Evolutionary conservation across 2,329 filamentous ascomycete genomes (phyloP), one percentile per base, ranked within the genome.

Genomic region (Tolypocladium pustulatum): DNA sequence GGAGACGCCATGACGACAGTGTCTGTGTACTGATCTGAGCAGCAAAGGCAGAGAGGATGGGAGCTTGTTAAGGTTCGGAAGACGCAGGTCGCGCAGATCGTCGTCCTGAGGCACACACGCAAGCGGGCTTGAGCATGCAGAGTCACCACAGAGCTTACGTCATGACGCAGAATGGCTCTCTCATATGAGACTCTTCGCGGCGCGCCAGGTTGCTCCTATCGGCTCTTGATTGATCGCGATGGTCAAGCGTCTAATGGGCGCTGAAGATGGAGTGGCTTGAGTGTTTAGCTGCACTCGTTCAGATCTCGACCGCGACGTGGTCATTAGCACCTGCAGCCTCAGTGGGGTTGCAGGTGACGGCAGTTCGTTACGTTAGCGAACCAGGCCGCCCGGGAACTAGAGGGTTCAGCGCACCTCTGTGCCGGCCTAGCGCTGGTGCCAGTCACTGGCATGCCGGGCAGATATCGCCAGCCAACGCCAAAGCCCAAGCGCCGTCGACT

Each of bases 1-100:
- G 58, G 58, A 41, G 63, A 63, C 20, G 63, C 58, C 64, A 65
- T 66, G 57, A 25, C 20, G 30, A n/a, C 22, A 15, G 49, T 15
- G 30, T n/a, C 9, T n/a, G 49, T n/a, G 41, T 15, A n/a, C n/a
- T n/a, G n/a, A n/a, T n/a, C n/a, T 22, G 41, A 15, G 49, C 20
- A 22, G 49, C 27, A 20, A 34, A 15, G 10, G 20, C 30, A 22
- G 46, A 51, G 27, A 20, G 17, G 49, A 20, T 34, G 20, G 30
- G 17, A 9, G 4, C 20, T 20, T 13, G 43, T 49, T 27, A 13
- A 27, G 2, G 3, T 15, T 20, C 20, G 8, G 30, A 32, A 22
- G 49, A 34, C 30, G 1, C 12, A 13, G 6, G 17, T 53, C 30
- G 49, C 30, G 20, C 30, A 22, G 7, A 34, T 15, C 4, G 49